Evolutionary conservation across 768 basidiomycete genomes (phyloP).

Genomic region (Macrocybe gigantea): DNA sequence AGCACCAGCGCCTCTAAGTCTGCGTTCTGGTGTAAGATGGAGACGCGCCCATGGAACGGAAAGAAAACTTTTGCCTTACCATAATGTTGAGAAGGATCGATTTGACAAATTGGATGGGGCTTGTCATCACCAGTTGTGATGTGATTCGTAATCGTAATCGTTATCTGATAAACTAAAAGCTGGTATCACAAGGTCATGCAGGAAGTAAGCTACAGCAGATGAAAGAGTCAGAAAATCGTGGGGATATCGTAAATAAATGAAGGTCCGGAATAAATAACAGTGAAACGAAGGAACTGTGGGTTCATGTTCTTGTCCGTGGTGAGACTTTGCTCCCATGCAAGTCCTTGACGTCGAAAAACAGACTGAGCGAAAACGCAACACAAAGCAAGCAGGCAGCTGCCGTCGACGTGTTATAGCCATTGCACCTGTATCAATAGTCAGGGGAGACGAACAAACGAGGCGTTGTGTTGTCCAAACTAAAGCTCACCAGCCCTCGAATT

Average conservation of each 20-base stretch:
- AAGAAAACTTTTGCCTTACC: neutral
- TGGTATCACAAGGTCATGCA: neutral
- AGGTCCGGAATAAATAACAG: neutral
- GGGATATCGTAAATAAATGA: conserved; percentile 1
- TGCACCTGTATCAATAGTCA: conserved; percentile 42
- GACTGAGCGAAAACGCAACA: conserved; percentile 47
- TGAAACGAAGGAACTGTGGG: neutral
- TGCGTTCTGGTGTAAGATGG: conserved; percentile 13
- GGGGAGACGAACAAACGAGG: neutral
- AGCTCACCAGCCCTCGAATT: conserved; percentile 58
- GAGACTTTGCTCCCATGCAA: conserved; percentile 52
- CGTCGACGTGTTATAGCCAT: conserved; percentile 62
- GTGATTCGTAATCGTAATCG: too few relatives aligned
- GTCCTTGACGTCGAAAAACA: conserved; percentile 66
- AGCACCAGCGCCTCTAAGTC: conserved; percentile 22
- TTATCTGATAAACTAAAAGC: neutral
- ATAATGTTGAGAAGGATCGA: neutral
- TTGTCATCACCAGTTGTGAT: conserved; percentile 1
- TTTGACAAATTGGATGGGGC: neutral
- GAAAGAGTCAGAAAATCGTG: neutral
- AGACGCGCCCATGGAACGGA: neutral
- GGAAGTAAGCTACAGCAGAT: conserved; percentile 1
- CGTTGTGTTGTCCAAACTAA: neutral
- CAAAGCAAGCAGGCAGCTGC: conserved; percentile 56
- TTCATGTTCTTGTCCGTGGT: conserved; percentile 45